phyloP scores from a whole-genome alignment of 495 filamentous ascomycete species.

The Amorphotheca resinae region DNA sequence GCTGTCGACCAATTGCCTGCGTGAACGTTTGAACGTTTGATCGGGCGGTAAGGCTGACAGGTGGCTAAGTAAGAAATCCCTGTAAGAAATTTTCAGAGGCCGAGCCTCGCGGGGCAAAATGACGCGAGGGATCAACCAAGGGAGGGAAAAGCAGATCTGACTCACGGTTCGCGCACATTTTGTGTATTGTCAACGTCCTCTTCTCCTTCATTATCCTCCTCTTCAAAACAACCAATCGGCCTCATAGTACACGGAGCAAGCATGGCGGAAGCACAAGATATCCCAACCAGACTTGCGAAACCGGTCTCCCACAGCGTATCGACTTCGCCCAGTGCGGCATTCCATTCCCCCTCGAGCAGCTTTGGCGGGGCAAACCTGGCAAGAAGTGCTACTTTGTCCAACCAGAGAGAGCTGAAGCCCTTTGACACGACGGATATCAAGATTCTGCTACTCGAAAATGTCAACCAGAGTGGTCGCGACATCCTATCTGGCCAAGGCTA shows the following conservation, averaged over 20 bases:
- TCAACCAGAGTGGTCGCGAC: conserved; percentile 79
- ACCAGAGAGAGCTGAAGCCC: conserved; percentile 65
- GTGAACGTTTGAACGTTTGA: no score
- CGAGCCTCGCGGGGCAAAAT: neutral
- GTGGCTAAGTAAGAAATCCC: no score
- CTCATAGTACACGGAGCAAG: conserved; percentile 24
- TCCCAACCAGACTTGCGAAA: conserved; percentile 16
- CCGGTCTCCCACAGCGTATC: conserved; percentile 33
- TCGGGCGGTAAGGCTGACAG: no score
- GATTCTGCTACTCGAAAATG: conserved; percentile 90
- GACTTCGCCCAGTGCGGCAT: conserved; percentile 50
- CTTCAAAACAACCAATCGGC: no score
- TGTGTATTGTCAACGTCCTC: no score
- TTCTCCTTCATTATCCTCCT: no score
- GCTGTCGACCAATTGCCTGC: no score
- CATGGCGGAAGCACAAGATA: conserved; percentile 27
- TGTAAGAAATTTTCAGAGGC: no score
- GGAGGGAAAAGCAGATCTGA: no score
- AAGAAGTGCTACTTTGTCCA: conserved; percentile 29
- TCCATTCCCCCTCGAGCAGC: conserved; percentile 48
- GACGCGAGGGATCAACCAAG: no score
- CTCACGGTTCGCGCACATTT: no score
- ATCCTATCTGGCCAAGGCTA: conserved; percentile 80
- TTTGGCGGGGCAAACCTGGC: conserved; percentile 25
- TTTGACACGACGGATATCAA: conserved; percentile 94